Evolutionary conservation across 2,329 filamentous ascomycete species (phyloP).

Genomic region (Fusarium tuaranense): DNA sequence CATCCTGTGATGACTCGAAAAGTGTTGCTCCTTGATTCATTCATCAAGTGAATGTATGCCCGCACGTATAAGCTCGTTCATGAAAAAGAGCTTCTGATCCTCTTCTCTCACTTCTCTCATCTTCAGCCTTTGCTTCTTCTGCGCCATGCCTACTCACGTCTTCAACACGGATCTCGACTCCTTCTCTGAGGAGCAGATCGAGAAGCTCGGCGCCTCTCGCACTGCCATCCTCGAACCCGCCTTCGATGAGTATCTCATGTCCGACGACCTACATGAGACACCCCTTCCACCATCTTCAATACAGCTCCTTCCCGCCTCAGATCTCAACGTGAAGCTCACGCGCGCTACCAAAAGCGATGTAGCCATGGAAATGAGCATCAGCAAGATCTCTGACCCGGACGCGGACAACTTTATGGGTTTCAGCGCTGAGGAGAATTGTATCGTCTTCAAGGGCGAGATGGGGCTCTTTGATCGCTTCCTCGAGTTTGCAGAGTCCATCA

Average conservation of each 20-base stretch:
- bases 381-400: constrained; percentile 16
- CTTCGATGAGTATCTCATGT: constrained; percentile 28
- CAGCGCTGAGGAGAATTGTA: constrained; percentile 24
- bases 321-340: constrained; percentile 22
- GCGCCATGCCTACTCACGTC: constrained; percentile 12
- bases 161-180: constrained; percentile 7
- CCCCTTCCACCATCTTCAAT: constrained; percentile 12
- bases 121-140: neutral
- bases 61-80: neutral
- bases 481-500: constrained; percentile 23
- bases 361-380: constrained; percentile 21
- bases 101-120: neutral
- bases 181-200: neutral
- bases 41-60: neutral
- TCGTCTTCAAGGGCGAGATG: constrained; percentile 39
- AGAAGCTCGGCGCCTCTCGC: neutral
- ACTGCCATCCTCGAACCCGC: constrained; percentile 23
- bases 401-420: constrained; percentile 43
- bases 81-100: neutral
- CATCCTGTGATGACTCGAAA: neutral
- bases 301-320: constrained; percentile 22
- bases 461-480: constrained; percentile 35
- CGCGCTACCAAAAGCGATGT: constrained; percentile 14
- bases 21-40: neutral
- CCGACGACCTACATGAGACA: constrained; percentile 1